phyloP scores from a whole-genome alignment of 78 protist genomes.

The Dictyostelium intermedium region DNA sequence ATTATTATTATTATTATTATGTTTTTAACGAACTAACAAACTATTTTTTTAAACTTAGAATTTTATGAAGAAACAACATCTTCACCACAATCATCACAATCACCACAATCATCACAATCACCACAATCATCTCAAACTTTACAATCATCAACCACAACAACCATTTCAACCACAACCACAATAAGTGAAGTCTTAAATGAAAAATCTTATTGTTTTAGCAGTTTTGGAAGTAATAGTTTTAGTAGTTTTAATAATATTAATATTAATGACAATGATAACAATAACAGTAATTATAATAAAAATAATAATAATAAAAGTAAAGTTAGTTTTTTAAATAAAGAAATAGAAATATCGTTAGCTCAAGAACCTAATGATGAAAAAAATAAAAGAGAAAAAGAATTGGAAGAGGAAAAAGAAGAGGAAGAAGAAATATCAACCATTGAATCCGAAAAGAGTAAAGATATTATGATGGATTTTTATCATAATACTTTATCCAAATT shows the following conservation, averaged over 20 bases:
- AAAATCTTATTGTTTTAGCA: neutral
- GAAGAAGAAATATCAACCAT: neutral
- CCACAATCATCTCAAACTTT: neutral
- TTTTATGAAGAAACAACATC: neutral
- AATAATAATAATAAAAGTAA: neutral
- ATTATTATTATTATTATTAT: too few relatives aligned
- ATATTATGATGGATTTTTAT: constrained; percentile 8
- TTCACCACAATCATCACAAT: neutral
- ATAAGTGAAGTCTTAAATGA: neutral
- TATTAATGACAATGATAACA: neutral
- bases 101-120: neutral
- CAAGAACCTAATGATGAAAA: neutral
- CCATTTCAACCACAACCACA: neutral
- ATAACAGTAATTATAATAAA: neutral
- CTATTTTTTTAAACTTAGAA: neutral
- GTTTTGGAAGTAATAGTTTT: neutral
- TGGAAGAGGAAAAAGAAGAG: neutral
- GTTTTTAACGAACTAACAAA: neutral
- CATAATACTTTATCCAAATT: neutral
- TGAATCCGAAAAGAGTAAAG: neutral
- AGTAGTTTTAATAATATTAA: neutral
- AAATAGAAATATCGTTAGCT: neutral
- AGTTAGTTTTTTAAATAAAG: neutral
- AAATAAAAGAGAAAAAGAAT: neutral
- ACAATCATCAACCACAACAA: neutral